Evolutionary conservation across 495 filamentous ascomycete genomes (phyloP).

Genomic region (Cercophora sp.): DNA sequence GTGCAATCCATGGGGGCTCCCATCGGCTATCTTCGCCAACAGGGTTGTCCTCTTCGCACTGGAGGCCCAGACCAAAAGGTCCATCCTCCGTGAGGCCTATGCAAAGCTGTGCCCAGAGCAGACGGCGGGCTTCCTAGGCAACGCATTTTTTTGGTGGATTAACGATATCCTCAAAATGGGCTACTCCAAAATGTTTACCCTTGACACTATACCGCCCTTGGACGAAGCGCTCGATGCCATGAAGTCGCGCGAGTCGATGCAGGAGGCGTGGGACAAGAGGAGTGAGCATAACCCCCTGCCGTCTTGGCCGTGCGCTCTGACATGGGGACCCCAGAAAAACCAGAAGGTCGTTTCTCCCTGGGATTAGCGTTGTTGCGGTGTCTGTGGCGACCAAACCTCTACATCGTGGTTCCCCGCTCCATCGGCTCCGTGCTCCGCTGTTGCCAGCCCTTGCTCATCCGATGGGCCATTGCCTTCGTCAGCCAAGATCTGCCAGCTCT

Average conservation of each 20-base stretch:
- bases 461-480: conserved; percentile 47
- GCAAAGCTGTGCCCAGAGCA: conserved; percentile 21
- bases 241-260: conserved; percentile 11
- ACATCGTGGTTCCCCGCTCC: conserved; percentile 47
- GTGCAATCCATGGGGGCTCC: conserved; percentile 1
- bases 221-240: conserved; percentile 1
- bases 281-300: conserved; percentile 1
- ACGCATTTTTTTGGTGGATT: conserved; percentile 33
- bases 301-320: not conserved
- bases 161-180: conserved; percentile 22
- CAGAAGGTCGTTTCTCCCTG: conserved; percentile 11
- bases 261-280: conserved; percentile 10
- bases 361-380: conserved; percentile 36
- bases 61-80: conserved; percentile 47
- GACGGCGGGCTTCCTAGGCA: conserved; percentile 22
- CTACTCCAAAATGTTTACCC: conserved; percentile 16
- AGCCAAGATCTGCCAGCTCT: conserved; percentile 25
- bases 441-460: conserved; percentile 57
- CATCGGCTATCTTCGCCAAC: conserved; percentile 3
- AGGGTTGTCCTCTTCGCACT: conserved; percentile 36
- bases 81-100: conserved; percentile 40
- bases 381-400: conserved; percentile 44
- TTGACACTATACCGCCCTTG: conserved; percentile 19
- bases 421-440: conserved; percentile 55
- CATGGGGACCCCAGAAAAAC: conserved; percentile 1